A percentile compares a stretch with the other conserved stretches of the same genome.
Conservation (phyloP, 176 grass and related monocot species). For the Thalia dealbata region DNA sequence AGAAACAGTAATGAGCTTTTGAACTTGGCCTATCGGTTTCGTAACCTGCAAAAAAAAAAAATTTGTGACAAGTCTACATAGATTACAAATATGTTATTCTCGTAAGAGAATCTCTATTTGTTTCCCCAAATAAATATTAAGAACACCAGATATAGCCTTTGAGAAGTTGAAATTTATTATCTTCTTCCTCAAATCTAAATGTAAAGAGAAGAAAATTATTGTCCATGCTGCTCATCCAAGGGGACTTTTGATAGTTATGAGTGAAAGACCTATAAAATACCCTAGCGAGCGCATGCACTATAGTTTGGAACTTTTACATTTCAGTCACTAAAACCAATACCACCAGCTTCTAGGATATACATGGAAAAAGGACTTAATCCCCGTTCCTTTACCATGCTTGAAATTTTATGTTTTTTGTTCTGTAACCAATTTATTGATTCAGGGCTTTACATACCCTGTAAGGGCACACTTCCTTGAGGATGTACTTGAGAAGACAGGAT, state of each 20-base stretch:
- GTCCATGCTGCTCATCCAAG: background rate
- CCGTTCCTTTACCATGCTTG: background rate
- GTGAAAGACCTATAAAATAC: background rate
- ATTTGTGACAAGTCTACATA: background rate
- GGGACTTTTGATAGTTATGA: background rate
- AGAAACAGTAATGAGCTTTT: too few species aligned
- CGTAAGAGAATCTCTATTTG: background rate
- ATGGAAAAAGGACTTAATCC: background rate
- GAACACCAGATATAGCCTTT: background rate
- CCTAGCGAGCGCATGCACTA: background rate
- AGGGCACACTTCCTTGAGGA: constrained; percentile 91
- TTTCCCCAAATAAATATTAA: background rate
- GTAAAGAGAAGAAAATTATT: background rate
- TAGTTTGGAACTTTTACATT: background rate
- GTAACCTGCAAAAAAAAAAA: too few species aligned
- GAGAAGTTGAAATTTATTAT: background rate
- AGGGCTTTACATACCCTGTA: constrained; percentile 95
- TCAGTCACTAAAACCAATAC: background rate
- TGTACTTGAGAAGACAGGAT: constrained; percentile 86
- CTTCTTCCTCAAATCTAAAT: background rate
- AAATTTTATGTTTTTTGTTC: background rate
- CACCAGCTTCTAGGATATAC: background rate
- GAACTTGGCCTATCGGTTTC: too few species aligned
- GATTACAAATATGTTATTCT: background rate
- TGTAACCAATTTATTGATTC: constrained; percentile 3